Conservation (phyloP, 331 rosid genomes). For the Rosa hybrid region DNA sequence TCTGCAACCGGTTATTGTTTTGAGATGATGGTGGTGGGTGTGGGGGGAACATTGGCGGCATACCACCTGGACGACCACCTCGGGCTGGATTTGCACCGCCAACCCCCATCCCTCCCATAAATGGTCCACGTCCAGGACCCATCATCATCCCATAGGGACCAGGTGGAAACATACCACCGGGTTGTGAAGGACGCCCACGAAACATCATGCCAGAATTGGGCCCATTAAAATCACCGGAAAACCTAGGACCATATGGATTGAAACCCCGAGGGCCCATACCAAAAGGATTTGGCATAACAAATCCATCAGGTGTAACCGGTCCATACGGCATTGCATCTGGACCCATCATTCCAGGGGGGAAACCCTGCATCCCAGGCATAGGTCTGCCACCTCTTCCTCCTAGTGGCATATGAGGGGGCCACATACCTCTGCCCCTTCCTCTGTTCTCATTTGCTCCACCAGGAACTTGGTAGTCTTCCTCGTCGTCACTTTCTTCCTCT, state of each 20-base stretch:
- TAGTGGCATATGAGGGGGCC: slow-evolving; percentile 95
- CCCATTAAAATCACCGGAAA: slow-evolving; percentile 78
- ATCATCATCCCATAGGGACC: slow-evolving; percentile 98
- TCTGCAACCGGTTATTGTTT: slow-evolving; percentile 49
- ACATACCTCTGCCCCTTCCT: slow-evolving; percentile 97
- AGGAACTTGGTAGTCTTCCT: slow-evolving; percentile 79
- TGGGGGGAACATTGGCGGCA: slow-evolving; percentile 84
- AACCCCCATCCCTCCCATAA: slow-evolving; percentile 94
- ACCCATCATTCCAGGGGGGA: slow-evolving; percentile 92
- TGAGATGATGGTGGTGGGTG: slow-evolving; percentile 62
- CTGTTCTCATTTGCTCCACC: slow-evolving; percentile 77
- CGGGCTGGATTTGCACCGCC: slow-evolving; percentile 72
- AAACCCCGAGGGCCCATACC: slow-evolving; percentile 87
- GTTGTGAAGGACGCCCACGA: slow-evolving; percentile 86
- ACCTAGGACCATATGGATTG: slow-evolving; percentile 86
- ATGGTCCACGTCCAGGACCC: slow-evolving; percentile 89
- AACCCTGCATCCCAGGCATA: slow-evolving; percentile 88
- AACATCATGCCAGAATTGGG: slow-evolving; percentile 89
- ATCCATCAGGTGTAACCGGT: slow-evolving; percentile 85
- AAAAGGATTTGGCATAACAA: slow-evolving; percentile 87
- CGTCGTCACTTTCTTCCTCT: slow-evolving; percentile 94
- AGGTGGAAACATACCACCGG: slow-evolving; percentile 82
- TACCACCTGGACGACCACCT: slow-evolving; percentile 68
- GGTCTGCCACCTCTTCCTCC: slow-evolving; percentile 92
- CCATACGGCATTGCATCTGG: slow-evolving; percentile 87